Evolutionary conservation across 768 basidiomycete species (phyloP), one percentile per base, ranked within the genome.

Genomic region (Suillus spraguei): DNA sequence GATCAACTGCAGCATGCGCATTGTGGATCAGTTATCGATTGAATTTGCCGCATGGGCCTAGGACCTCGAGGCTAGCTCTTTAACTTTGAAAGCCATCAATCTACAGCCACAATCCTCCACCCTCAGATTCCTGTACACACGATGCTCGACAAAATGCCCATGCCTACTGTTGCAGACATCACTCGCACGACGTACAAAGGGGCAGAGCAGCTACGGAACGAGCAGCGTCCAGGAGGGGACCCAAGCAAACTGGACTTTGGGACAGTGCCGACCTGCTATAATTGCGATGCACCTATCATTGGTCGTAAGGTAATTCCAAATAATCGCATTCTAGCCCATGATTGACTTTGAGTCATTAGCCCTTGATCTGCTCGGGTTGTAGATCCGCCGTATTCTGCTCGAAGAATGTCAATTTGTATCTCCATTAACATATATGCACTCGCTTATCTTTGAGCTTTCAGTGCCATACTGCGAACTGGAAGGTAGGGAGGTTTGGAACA

Each of bases 381-480:
- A 74, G 52, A 60, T 71, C 74, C 9, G 64, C 67, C 17, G n/a
- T 76, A 39, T 75, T 76, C 44, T 75, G 75, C 63, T 72, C 74
- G 41, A 75, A 64, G 63, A 70, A 69, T 59, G 74, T 67, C 42
- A 17, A 64, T 64, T 38, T 35, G 4, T 11, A 11, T 41, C 60
- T 47, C 8, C 39, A 33, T 38, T 39, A 17, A 13, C 9, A 20
- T 16, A 2, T 36, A 17, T 20, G 38, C n/a, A 59, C 14, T 20
- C 39, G 33, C 10, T 17, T 10, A 61, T 58, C 65, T 60, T 41
- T 65, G 49, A 46, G 1, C 42, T 24, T 53, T 13, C 52, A 78
- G 77, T 79, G 77, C 63, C 78, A 79, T 64, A 61, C 68, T n/a
- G 67, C 70, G 20, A 67, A 76, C 59, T 80, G 79, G 78, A 79